phyloP scores from a whole-genome alignment of 2,329 filamentous ascomycete genomes.

The Nothophaeocryptopus gaeumannii region DNA sequence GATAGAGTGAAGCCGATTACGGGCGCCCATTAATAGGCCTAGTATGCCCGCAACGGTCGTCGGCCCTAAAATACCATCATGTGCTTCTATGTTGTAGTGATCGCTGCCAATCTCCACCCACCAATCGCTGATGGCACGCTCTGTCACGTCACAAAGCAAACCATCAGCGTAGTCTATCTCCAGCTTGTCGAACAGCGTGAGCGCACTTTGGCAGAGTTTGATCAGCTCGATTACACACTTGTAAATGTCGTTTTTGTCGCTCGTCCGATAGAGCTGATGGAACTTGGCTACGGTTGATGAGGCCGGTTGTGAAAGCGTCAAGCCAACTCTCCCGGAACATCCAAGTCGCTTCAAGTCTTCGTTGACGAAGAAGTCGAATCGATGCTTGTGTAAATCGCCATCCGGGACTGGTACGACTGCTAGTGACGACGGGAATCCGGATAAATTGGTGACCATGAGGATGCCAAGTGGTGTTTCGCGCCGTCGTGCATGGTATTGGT shows the following conservation, averaged over 20 bases:
- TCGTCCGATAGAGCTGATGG: slow-evolving; percentile 82
- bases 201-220: slow-evolving; percentile 83
- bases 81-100: slow-evolving; percentile 87
- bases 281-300: slow-evolving; percentile 87
- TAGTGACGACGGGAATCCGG: slow-evolving; percentile 83
- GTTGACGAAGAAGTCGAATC: slow-evolving; percentile 86
- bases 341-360: slow-evolving; percentile 89
- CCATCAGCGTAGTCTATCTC: slow-evolving; percentile 89
- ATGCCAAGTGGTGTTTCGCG: slow-evolving; percentile 80
- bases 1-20: slow-evolving; percentile 81
- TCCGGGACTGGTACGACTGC: slow-evolving; percentile 89
- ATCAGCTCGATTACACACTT: slow-evolving; percentile 82
- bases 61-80: slow-evolving; percentile 87
- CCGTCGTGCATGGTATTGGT: slow-evolving; percentile 78
- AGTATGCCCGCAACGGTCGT: slow-evolving; percentile 86
- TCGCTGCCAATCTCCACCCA: slow-evolving; percentile 92
- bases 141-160: slow-evolving; percentile 87
- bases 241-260: slow-evolving; percentile 74
- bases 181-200: slow-evolving; percentile 83
- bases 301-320: slow-evolving; percentile 75
- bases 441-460: slow-evolving; percentile 91
- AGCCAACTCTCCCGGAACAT: slow-evolving; percentile 82
- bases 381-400: slow-evolving; percentile 76
- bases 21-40: slow-evolving; percentile 82
- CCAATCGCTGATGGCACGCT: slow-evolving; percentile 88